phyloP scores from a whole-genome alignment of 495 filamentous ascomycete genomes.

The Talaromyces ruber region DNA sequence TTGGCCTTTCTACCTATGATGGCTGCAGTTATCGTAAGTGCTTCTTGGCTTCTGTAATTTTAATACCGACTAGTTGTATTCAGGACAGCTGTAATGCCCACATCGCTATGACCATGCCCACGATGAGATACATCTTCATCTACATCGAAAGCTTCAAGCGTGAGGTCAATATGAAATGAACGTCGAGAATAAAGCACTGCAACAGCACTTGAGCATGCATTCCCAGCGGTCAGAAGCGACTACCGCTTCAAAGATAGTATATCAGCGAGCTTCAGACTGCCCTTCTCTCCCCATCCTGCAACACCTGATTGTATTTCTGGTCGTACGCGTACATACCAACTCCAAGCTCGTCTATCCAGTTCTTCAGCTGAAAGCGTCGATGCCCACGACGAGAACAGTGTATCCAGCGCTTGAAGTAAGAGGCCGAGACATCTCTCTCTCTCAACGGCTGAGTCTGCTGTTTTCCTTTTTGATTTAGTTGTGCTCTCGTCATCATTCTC shows the following conservation, averaged over 20 bases:
- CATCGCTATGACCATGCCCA: slow-evolving; percentile 34
- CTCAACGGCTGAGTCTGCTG: slow-evolving; percentile 28
- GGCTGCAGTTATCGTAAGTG: slow-evolving; percentile 21
- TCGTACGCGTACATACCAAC: slow-evolving; percentile 68
- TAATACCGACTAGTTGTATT: no score
- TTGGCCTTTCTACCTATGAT: slow-evolving; percentile 60
- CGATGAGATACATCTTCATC: slow-evolving; percentile 35
- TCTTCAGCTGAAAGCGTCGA: slow-evolving; percentile 46
- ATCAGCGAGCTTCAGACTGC: slow-evolving; percentile 52
- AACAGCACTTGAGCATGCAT: slow-evolving; percentile 12
- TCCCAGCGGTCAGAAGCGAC: neutral
- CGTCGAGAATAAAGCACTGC: slow-evolving; percentile 16
- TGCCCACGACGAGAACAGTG: slow-evolving; percentile 64
- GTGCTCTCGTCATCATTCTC: neutral
- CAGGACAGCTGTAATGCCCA: slow-evolving; percentile 11
- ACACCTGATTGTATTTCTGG: slow-evolving; percentile 64
- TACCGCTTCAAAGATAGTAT: slow-evolving; percentile 48
- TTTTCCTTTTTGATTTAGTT: slow-evolving; percentile 7
- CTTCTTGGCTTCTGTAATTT: slow-evolving; percentile 1
- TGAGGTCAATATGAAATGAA: slow-evolving; percentile 13
- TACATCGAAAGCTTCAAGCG: slow-evolving; percentile 39
- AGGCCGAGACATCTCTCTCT: slow-evolving; percentile 59
- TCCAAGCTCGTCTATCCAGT: slow-evolving; percentile 67
- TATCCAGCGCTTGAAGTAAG: slow-evolving; percentile 56
- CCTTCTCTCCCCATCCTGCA: slow-evolving; percentile 76